phyloP scores from a whole-genome alignment of 768 basidiomycete species.

The Lentinula aciculospora region DNA sequence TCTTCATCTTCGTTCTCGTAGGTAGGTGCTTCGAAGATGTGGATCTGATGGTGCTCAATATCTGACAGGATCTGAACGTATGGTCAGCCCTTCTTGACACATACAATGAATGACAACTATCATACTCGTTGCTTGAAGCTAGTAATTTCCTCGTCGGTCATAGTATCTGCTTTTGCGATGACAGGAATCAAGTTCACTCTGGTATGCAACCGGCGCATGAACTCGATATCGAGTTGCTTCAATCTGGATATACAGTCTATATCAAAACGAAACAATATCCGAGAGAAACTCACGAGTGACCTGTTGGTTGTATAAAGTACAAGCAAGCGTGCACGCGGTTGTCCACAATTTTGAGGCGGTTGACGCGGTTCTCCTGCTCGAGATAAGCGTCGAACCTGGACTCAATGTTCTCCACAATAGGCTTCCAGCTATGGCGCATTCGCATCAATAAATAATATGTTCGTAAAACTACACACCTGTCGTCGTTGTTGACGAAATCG shows the following conservation, averaged over 20 bases:
- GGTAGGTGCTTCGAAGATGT: constrained; percentile 95
- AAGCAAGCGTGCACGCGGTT: constrained; percentile 98
- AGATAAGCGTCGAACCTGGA: constrained; percentile 96
- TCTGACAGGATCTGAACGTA: constrained; percentile 75
- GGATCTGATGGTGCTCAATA: constrained; percentile 92
- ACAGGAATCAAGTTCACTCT: constrained; percentile 98
- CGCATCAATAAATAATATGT: constrained; percentile 14
- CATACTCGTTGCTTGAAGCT: constrained; percentile 88
- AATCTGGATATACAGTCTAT: constrained; percentile 44
- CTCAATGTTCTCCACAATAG: constrained; percentile 97
- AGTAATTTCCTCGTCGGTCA: constrained; percentile 93
- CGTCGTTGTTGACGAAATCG: constrained; percentile 99
- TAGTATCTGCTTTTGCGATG: constrained; percentile 96
- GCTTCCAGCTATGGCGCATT: constrained; percentile 77
- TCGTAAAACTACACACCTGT: constrained; percentile 55
- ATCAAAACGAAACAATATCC: background rate
- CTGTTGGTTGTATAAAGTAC: constrained; percentile 98
- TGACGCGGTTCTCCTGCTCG: constrained; percentile 98
- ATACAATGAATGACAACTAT: background rate
- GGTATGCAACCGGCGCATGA: constrained; percentile 95
- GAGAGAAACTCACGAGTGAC: constrained; percentile 75
- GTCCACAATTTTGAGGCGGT: constrained; percentile 88
- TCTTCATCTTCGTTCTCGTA: constrained; percentile 99
- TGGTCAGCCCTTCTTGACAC: background rate
- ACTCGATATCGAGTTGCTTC: constrained; percentile 98